phyloP scores from a whole-genome alignment of 139 green algal genomes.

The Pedinophyceae sp. region DNA sequence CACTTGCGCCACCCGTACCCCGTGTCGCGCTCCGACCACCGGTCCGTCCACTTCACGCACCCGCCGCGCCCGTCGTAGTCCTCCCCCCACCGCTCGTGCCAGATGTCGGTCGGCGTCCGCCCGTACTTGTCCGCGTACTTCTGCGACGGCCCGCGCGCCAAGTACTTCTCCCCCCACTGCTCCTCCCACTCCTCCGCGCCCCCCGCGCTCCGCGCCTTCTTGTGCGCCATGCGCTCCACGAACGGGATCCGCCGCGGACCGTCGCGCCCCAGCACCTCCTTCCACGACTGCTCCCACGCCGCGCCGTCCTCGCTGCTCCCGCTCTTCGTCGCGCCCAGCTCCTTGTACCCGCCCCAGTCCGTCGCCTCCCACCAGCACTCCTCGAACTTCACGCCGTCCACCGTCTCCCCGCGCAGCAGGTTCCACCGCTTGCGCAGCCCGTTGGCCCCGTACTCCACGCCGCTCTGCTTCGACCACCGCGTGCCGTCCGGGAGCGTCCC shows the following conservation, averaged over 20 bases:
- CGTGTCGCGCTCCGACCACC: slow-evolving; percentile 53
- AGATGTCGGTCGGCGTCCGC: slow-evolving; percentile 22
- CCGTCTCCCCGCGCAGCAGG: slow-evolving; percentile 28
- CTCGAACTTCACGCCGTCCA: slow-evolving; percentile 43
- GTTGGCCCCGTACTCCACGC: slow-evolving; percentile 44
- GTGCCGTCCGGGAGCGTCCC: slow-evolving; percentile 45
- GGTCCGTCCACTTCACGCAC: slow-evolving; percentile 62
- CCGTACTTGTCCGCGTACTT: not conserved
- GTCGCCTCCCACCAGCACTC: slow-evolving; percentile 68
- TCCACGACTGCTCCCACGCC: slow-evolving; percentile 85
- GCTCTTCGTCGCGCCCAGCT: slow-evolving; percentile 65
- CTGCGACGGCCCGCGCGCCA: not conserved
- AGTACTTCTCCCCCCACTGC: slow-evolving; percentile 39
- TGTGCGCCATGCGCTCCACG: slow-evolving; percentile 13
- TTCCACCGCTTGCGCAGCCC: slow-evolving; percentile 70
- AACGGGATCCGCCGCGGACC: not conserved
- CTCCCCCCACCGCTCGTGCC: slow-evolving; percentile 77
- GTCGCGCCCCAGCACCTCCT: slow-evolving; percentile 20
- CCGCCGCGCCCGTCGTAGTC: not conserved
- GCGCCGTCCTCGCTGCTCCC: slow-evolving; percentile 27
- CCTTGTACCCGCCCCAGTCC: slow-evolving; percentile 54
- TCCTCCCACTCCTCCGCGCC: slow-evolving; percentile 61
- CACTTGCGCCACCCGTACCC: slow-evolving; percentile 42
- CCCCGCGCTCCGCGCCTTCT: slow-evolving; percentile 24
- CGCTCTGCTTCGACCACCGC: slow-evolving; percentile 31